These are phyloP conservation scores for Penicillium chermesinum DNA, from an alignment of 495 filamentous ascomycete species.

Conservation along the genomic window DNA sequence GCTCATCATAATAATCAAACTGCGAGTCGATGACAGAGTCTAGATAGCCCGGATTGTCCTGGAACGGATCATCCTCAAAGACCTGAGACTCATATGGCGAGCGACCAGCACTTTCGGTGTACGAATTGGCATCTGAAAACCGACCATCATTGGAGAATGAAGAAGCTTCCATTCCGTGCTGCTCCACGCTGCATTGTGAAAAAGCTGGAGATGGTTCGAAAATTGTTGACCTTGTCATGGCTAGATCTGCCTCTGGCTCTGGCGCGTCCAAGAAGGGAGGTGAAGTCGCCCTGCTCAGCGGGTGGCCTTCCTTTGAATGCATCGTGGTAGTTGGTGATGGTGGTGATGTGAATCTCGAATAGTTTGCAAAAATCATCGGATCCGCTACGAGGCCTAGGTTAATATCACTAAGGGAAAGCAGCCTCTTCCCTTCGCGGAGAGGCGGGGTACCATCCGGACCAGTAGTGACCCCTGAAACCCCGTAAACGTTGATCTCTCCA, in stretches of 20 bases:
- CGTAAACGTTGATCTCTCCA: constrained; percentile 60
- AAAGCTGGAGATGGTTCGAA: constrained; percentile 26
- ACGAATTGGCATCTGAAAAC: constrained; percentile 43
- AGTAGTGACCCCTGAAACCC: constrained; percentile 45
- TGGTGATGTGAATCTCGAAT: constrained; percentile 55
- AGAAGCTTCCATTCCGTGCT: constrained; percentile 26
- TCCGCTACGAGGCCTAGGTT: constrained; percentile 65
- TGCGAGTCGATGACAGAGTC: constrained; percentile 46
- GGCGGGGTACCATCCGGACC: constrained; percentile 23
- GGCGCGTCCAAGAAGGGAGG: constrained; percentile 25
- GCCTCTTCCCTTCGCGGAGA: constrained; percentile 55
- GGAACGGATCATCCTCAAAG: constrained; percentile 32
- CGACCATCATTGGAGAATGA: constrained; percentile 37
- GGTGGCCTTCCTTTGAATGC: constrained; percentile 35
- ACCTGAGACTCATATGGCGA: constrained; percentile 30
- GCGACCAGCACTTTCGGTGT: constrained; percentile 23
- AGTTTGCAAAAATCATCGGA: constrained; percentile 63
- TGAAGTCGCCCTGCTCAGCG: constrained; percentile 30
- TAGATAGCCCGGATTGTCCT: constrained; percentile 45
- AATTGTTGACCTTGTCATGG: constrained; percentile 42
- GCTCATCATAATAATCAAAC: constrained; percentile 37
- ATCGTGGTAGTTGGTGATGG: constrained; percentile 54
- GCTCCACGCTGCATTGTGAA: background rate
- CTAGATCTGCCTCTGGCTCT: constrained; percentile 23
- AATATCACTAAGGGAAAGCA: constrained; percentile 58